These are phyloP conservation scores for Cystobasidium pallidum DNA, from an alignment of 1,284 basidiomycete genomes.

Conservation along the genomic window DNA sequence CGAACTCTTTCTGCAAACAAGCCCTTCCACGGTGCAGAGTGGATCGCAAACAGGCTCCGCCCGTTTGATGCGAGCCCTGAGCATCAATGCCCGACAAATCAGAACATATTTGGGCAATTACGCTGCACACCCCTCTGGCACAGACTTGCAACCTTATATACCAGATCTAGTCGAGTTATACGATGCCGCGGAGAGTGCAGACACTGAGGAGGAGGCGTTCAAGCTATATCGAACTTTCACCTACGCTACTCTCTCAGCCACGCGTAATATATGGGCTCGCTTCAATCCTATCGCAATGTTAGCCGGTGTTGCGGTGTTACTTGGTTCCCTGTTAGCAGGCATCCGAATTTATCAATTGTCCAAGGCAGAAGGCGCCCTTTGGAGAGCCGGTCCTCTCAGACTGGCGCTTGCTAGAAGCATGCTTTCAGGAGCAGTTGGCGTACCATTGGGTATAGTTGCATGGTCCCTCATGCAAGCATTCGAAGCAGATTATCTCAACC, in stretches of 20 bases:
- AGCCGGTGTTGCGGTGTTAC: conserved; percentile 62
- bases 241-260: conserved; percentile 16
- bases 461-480: background rate
- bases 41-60: conserved; percentile 2
- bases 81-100: conserved; percentile 77
- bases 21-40: background rate
- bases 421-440: background rate
- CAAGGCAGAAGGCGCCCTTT: conserved; percentile 23
- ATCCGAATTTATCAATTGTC: conserved; percentile 54
- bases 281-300: conserved; percentile 81
- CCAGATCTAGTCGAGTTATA: conserved; percentile 50
- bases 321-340: conserved; percentile 55
- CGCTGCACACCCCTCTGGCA: conserved; percentile 62
- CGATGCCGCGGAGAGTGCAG: background rate
- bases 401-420: conserved; percentile 10
- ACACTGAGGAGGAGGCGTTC: conserved; percentile 13
- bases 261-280: conserved; percentile 85
- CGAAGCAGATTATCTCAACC: background rate
- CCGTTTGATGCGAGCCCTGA: conserved; percentile 66
- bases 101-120: conserved; percentile 77
- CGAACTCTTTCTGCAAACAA: conserved; percentile 69
- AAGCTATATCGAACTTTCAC: conserved; percentile 31
- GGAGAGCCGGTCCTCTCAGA: conserved; percentile 28
- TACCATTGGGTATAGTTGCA: background rate
- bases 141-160: conserved; percentile 63